Base-by-base conservation (phyloP, 2,329 filamentous ascomycete species). In the Raffaelea arxii region DNA sequence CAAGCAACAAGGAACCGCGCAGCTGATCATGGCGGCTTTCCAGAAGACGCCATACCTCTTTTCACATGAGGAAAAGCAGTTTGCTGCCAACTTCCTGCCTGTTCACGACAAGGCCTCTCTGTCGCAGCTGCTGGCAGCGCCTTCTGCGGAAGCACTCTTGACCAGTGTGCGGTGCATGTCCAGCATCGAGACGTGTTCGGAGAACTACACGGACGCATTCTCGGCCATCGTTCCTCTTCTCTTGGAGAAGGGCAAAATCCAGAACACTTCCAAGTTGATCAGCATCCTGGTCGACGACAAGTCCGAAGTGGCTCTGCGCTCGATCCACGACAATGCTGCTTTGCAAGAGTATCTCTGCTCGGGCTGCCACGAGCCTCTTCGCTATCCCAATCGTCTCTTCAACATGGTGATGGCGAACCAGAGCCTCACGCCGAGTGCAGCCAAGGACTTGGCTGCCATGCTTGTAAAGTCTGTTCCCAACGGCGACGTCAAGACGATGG, bases 131-230 rank as follows among this genome's bases (percentile, higher is more conserved):
- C 64, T 90, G 3, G 63, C 74, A 2, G 89, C 86, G 0, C 77
- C 84, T 0, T 90, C 87, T 1, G 77, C 78, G 0, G 63, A 74
- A 2, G 74, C 82, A 43, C 62, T 95, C 0, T 67, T 89, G 7
- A 75, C 80, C 0, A 77, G 80, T 11, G 66, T 94, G 0, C 74
- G 80, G 41, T 62, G 74, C 1, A 66, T 81, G 36, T 71, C 74
- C 2, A 59, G 66, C 25, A 65, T 68, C 16, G 62, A 62, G 35
- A 65, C 55, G 46, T 67, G 61, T 47, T 59, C 59, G 1, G 53
- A 55, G 0, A 56, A 60, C 0, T 74, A 72, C 44, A 57, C 24
- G n/a, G 0, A 25, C 2, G 21, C 42, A 9, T 52, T 48, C 11
- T 23, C 36, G 4, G 54, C 60, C 0, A 71, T 75, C 56, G 57